These are phyloP conservation scores for Knufia fluminis DNA, from an alignment of 2,329 filamentous ascomycete species.

Conservation along the genomic window DNA sequence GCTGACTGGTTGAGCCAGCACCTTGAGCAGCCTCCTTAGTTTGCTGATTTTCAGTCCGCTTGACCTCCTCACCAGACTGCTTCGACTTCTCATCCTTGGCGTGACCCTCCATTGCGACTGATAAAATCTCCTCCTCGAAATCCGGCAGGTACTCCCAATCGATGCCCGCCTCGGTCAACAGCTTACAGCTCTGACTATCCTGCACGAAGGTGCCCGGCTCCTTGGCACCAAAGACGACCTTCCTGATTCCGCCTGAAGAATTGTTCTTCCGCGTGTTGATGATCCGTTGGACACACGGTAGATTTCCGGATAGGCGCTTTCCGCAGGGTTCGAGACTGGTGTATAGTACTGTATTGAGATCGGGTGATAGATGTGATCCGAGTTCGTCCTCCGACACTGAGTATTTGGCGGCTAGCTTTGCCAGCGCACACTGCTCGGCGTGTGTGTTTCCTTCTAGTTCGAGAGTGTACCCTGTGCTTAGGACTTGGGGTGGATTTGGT, in stretches of 20 bases:
- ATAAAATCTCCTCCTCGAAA: constrained; percentile 69
- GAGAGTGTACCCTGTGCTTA: constrained; percentile 73
- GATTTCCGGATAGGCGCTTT: constrained; percentile 38
- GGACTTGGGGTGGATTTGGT: constrained; percentile 12
- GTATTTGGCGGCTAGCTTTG: constrained; percentile 49
- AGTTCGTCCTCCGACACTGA: constrained; percentile 46
- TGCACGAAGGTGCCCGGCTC: constrained; percentile 88
- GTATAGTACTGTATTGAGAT: constrained; percentile 55
- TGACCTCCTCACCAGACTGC: not conserved
- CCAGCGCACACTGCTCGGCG: constrained; percentile 84
- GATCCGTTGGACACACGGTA: constrained; percentile 63
- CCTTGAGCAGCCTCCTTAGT: not conserved
- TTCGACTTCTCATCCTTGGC: not conserved
- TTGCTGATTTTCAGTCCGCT: not conserved
- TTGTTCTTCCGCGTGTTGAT: constrained; percentile 37
- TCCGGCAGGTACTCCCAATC: constrained; percentile 63
- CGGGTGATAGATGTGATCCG: constrained; percentile 32
- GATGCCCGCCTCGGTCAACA: constrained; percentile 63
- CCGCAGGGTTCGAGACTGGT: constrained; percentile 68
- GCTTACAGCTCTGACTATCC: constrained; percentile 63
- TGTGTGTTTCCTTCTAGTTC: constrained; percentile 91
- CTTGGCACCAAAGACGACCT: constrained; percentile 76
- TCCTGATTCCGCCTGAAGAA: constrained; percentile 54
- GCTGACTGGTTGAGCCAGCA: not conserved
- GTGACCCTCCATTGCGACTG: constrained; percentile 78